These are phyloP conservation scores for Citrullus colocynthis DNA, from an alignment of 306 rosid genomes.

Conservation along the genomic window DNA sequence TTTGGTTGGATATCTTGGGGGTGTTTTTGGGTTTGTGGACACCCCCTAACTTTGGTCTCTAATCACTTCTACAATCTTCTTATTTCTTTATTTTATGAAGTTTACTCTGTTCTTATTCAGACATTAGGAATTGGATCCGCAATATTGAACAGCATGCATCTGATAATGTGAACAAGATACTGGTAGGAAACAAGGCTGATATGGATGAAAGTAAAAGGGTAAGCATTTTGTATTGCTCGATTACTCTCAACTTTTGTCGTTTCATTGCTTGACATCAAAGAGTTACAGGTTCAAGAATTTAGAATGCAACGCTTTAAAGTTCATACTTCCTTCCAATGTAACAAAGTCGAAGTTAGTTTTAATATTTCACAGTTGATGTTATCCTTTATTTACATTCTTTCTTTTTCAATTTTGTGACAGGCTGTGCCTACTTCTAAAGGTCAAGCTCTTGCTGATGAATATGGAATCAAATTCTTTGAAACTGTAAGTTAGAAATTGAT, in stretches of 20 bases:
- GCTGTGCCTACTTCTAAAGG: constrained; percentile 79
- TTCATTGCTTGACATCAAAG: not conserved
- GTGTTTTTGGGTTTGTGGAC: not conserved
- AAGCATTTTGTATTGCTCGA: constrained; percentile 1
- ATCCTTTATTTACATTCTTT: not conserved
- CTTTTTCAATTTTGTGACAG: constrained; percentile 22
- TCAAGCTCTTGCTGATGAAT: constrained; percentile 91
- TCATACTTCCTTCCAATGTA: not conserved
- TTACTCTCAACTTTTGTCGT: not conserved
- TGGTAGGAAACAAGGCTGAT: constrained; percentile 83
- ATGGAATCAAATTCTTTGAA: constrained; percentile 76
- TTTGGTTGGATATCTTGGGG: not conserved
- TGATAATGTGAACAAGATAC: constrained; percentile 66
- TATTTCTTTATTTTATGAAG: not conserved
- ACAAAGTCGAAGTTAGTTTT: not conserved
- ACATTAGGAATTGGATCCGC: constrained; percentile 81
- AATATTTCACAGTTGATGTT: not conserved
- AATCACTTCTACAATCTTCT: not conserved
- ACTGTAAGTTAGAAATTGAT: constrained; percentile 41
- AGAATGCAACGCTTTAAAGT: not conserved
- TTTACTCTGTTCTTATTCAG: constrained; percentile 21
- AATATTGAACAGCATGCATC: constrained; percentile 81
- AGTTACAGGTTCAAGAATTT: not conserved
- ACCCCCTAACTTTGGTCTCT: not conserved
- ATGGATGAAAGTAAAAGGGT: constrained; percentile 88